These are phyloP conservation scores for Monilinia fructigena DNA, from an alignment of 2,329 filamentous ascomycete species.

Conservation along the genomic window DNA sequence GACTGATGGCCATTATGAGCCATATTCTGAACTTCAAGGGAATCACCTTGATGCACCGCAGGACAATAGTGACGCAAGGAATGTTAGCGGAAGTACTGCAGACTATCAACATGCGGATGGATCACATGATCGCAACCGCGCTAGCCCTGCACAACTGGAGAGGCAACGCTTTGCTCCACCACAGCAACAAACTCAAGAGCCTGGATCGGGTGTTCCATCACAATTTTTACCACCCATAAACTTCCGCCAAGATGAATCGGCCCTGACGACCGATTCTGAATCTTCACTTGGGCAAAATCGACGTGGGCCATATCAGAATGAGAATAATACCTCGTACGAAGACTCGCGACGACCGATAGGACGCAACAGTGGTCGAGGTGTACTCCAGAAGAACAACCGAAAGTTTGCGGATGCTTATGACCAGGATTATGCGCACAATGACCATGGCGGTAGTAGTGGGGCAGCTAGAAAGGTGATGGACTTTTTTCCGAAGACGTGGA, in stretches of 20 bases:
- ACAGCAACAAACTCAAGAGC: slow-evolving; percentile 38
- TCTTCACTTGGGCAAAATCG: slow-evolving; percentile 36
- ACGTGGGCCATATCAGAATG: slow-evolving; percentile 27
- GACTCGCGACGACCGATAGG: slow-evolving; percentile 31
- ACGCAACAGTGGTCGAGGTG: slow-evolving; percentile 44
- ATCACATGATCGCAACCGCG: slow-evolving; percentile 35
- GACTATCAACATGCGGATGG: slow-evolving; percentile 33
- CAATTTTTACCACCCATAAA: slow-evolving; percentile 37
- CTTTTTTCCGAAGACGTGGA: slow-evolving; percentile 91
- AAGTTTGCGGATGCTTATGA: slow-evolving; percentile 88
- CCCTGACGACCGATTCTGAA: slow-evolving; percentile 37
- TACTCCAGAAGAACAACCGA: slow-evolving; percentile 81
- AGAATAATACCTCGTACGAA: slow-evolving; percentile 31
- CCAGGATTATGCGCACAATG: slow-evolving; percentile 63
- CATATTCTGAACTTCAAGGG: slow-evolving; percentile 32
- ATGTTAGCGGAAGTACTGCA: slow-evolving; percentile 31
- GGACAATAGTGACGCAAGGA: slow-evolving; percentile 28
- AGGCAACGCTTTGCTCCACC: slow-evolving; percentile 48
- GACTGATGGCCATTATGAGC: slow-evolving; percentile 31
- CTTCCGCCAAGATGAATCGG: slow-evolving; percentile 36
- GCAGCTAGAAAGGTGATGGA: slow-evolving; percentile 95
- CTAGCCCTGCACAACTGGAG: slow-evolving; percentile 40
- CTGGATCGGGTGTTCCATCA: slow-evolving; percentile 30
- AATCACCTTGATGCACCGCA: slow-evolving; percentile 34
- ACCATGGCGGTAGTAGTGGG: slow-evolving; percentile 75